Conservation (phyloP, 306 rosid species). For the Fragaria vesca region DNA sequence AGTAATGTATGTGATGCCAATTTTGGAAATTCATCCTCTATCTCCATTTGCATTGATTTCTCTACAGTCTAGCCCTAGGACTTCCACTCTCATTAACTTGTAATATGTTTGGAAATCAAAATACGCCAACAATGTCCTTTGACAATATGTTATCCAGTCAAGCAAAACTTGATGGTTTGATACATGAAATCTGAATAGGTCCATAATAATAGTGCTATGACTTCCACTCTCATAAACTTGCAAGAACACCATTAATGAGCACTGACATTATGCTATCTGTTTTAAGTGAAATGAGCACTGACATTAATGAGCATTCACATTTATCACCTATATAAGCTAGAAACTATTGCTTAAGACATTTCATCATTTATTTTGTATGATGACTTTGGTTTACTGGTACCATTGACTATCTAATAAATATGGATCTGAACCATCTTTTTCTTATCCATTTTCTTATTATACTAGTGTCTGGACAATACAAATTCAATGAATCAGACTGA, state of each 20-base stretch:
- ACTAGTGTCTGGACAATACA: not conserved
- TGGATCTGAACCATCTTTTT: not conserved
- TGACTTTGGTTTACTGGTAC: not conserved
- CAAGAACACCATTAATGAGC: not conserved
- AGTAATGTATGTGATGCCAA: too few species aligned
- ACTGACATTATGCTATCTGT: not conserved
- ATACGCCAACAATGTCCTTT: not conserved
- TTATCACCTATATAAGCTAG: too few species aligned
- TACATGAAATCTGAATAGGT: not conserved
- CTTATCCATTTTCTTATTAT: not conserved
- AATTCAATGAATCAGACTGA: not conserved
- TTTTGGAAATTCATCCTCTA: not conserved
- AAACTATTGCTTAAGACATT: too few species aligned
- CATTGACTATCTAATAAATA: not conserved
- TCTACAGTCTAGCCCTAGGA: not conserved
- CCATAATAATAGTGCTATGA: not conserved
- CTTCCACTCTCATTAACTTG: not conserved
- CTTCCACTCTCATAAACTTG: not conserved
- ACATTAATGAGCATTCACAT: too few species aligned
- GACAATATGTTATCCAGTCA: not conserved
- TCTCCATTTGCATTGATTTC: not conserved
- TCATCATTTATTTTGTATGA: too few species aligned
- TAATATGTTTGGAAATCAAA: not conserved
- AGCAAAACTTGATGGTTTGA: not conserved
- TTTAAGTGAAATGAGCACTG: too few species aligned